These are phyloP conservation scores for Chenopodium berlandieri DNA, from an alignment of 148 eudicot genomes.

Conservation along the genomic window DNA sequence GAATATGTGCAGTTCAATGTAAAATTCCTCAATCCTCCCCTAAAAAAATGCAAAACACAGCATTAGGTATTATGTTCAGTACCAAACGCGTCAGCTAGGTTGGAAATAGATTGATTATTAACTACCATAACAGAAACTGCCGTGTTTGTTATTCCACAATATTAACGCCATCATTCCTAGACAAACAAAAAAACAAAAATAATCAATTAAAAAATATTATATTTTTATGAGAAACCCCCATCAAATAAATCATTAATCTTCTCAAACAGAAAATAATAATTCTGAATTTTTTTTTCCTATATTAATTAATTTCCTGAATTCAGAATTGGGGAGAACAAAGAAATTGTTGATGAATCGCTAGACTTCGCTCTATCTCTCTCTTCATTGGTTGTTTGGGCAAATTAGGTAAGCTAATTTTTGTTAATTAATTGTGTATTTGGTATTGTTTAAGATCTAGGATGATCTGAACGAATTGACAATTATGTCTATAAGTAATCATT, in stretches of 20 bases:
- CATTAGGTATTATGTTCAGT: background rate
- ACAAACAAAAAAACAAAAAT: background rate
- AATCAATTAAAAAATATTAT: background rate
- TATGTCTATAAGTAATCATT: background rate
- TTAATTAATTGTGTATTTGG: constrained; percentile 8
- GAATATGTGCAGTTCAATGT: too few species aligned
- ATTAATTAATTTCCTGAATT: background rate
- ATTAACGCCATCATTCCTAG: constrained; percentile 9
- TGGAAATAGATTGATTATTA: background rate
- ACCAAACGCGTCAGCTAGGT: background rate
- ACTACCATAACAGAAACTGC: constrained; percentile 28
- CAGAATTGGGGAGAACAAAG: background rate
- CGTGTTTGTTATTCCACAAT: constrained; percentile 11
- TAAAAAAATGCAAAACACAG: background rate
- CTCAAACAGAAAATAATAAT: background rate
- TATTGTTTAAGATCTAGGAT: background rate
- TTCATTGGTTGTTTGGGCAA: constrained; percentile 16
- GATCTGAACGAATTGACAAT: constrained; percentile 17
- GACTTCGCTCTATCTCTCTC: background rate
- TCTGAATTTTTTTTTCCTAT: background rate
- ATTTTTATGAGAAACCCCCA: background rate
- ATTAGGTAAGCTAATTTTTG: constrained; percentile 20
- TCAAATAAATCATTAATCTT: background rate
- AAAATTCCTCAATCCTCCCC: too few species aligned
- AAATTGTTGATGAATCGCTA: background rate